These are phyloP conservation scores for Ustilago sp. DNA, from an alignment of 1,284 basidiomycete genomes.

Conservation along the genomic window DNA sequence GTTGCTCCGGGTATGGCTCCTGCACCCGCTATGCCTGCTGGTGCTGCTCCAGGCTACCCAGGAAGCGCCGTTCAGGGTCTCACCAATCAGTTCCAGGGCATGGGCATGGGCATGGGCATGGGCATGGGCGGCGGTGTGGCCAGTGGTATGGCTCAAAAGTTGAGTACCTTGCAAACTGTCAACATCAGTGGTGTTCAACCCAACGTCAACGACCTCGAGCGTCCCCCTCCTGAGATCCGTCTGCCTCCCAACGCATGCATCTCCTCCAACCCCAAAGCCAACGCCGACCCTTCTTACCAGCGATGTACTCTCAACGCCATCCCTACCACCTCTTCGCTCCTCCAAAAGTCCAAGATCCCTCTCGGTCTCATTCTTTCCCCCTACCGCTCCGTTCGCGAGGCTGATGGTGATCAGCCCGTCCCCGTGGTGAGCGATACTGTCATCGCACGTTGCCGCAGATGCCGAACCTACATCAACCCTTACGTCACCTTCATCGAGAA, in stretches of 20 bases:
- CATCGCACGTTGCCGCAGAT: constrained; percentile 95
- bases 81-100: constrained; percentile 85
- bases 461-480: constrained; percentile 98
- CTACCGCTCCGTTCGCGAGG: constrained; percentile 80
- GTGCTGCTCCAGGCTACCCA: constrained; percentile 35
- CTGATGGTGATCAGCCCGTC: constrained; percentile 77
- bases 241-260: constrained; percentile 85
- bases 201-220: constrained; percentile 84
- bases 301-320: constrained; percentile 91
- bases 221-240: constrained; percentile 86
- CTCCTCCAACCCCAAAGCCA: constrained; percentile 82
- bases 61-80: constrained; percentile 75
- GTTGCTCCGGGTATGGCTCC: constrained; percentile 41
- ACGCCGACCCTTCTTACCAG: constrained; percentile 92
- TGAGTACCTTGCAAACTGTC: constrained; percentile 59
- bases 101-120: constrained; percentile 78
- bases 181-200: constrained; percentile 70
- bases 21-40: constrained; percentile 19
- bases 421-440: constrained; percentile 92
- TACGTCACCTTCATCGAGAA: constrained; percentile 99
- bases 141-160: constrained; percentile 34
- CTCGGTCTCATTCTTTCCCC: constrained; percentile 91
- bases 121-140: constrained; percentile 68
- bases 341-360: constrained; percentile 93
- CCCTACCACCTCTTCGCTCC: constrained; percentile 89